Evolutionary conservation across 306 rosid species (phyloP).

Genomic region (Canavalia ensiformis): DNA sequence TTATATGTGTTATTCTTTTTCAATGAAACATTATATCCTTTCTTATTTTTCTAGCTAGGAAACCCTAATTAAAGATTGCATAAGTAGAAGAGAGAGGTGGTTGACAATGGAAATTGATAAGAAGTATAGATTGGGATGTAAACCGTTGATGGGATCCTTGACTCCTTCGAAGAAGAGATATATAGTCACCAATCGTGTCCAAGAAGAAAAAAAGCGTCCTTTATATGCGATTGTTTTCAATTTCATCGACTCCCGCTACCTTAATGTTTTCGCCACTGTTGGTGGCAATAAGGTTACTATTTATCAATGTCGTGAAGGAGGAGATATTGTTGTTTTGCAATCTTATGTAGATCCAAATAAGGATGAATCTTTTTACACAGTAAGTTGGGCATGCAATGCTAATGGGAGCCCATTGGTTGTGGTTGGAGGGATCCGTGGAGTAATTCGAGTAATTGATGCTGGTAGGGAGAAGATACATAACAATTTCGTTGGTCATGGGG

Average conservation of each 20-base stretch:
- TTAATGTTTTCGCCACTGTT: conserved; percentile 89
- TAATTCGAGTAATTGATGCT: conserved; percentile 83
- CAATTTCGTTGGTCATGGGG: conserved; percentile 98
- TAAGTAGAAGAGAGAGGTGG: too few species aligned
- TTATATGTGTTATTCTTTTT: too few species aligned
- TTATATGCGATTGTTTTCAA: conserved; percentile 88
- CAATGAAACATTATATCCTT: too few species aligned
- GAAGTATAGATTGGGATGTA: conserved; percentile 64
- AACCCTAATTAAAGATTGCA: too few species aligned
- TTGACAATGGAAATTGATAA: conserved; percentile 31
- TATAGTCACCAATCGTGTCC: conserved; percentile 87
- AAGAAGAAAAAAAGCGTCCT: conserved; percentile 87
- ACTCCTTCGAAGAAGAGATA: conserved; percentile 67
- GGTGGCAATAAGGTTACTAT: conserved; percentile 95
- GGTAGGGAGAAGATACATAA: conserved; percentile 87
- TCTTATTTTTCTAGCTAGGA: too few species aligned
- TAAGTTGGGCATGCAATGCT: conserved; percentile 81
- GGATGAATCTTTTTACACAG: conserved; percentile 96
- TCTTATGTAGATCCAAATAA: conserved; percentile 91
- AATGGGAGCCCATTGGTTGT: conserved; percentile 79
- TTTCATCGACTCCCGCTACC: conserved; percentile 86
- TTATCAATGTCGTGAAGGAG: conserved; percentile 82
- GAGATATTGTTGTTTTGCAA: conserved; percentile 89
- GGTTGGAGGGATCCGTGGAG: conserved; percentile 91
- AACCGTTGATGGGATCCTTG: conserved; percentile 80